phyloP scores from a whole-genome alignment of 371 early-diverging fungal species.

The Coelomomyces lativittatus region DNA sequence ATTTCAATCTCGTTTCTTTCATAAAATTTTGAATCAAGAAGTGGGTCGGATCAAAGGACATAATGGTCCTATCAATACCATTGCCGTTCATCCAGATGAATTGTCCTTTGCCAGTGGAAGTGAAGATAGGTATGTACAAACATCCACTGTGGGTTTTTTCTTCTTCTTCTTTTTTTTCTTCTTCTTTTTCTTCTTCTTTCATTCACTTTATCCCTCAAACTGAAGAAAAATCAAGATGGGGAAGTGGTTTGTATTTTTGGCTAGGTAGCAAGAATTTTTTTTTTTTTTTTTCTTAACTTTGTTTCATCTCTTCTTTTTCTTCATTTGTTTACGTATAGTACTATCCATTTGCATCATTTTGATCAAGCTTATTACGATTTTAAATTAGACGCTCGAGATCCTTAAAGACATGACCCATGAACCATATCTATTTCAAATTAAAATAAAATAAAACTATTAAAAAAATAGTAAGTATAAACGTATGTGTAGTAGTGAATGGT shows the following conservation, averaged over 20 bases:
- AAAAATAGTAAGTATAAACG: no score
- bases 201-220: no score
- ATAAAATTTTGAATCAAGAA: constrained; percentile 89
- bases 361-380: constrained; percentile 89
- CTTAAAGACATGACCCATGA: no score
- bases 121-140: constrained; percentile 90
- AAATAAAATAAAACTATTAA: no score
- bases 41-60: constrained; percentile 95
- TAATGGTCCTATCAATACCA: constrained; percentile 98
- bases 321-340: constrained; percentile 3
- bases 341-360: constrained; percentile 82
- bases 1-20: constrained; percentile 97
- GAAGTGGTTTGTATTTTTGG: no score
- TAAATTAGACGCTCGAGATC: constrained; percentile 24
- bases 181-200: not conserved
- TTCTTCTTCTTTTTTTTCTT: not conserved
- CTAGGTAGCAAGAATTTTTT: no score
- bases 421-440: no score
- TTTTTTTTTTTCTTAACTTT: not conserved
- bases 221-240: no score
- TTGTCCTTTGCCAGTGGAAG: constrained; percentile 85
- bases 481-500: no score
- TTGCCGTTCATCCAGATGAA: constrained; percentile 91
- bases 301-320: not conserved
- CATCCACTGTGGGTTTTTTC: no score